Conservation (phyloP, 441 rosid species). For the Erodium moschatum region DNA sequence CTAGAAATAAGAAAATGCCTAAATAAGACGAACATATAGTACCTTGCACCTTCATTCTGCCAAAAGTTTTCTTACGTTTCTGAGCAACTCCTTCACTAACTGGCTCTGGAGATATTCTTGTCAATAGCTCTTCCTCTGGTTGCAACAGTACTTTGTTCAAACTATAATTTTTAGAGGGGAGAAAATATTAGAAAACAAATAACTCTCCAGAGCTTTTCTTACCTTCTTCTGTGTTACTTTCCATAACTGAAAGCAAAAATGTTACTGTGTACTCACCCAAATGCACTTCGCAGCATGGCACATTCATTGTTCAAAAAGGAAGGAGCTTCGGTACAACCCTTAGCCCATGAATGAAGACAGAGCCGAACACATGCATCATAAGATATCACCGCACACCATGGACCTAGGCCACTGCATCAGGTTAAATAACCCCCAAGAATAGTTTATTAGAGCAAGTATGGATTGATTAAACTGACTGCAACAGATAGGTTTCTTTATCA, state of each 20-base stretch:
- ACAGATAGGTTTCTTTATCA: constrained; percentile 8
- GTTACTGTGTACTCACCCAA: constrained; percentile 50
- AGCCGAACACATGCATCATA: constrained; percentile 95
- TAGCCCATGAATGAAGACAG: constrained; percentile 99
- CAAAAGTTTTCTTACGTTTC: constrained; percentile 70
- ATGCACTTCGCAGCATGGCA: constrained; percentile 68
- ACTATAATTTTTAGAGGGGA: constrained; percentile 28
- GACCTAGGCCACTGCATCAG: constrained; percentile 69
- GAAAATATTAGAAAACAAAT: constrained; percentile 10
- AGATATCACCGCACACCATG: constrained; percentile 93
- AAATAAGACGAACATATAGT: constrained; percentile 13
- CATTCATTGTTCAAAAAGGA: constrained; percentile 91
- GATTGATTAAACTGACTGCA: constrained; percentile 12
- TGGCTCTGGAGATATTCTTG: constrained; percentile 53
- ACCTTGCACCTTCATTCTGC: constrained; percentile 98
- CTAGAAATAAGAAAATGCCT: constrained; percentile 16
- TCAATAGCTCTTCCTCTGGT: constrained; percentile 88
- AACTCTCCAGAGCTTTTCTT: not conserved
- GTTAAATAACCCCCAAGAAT: constrained; percentile 16
- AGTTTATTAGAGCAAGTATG: constrained; percentile 8
- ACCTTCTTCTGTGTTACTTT: not conserved
- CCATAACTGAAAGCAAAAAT: not conserved
- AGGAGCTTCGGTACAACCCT: constrained; percentile 97
- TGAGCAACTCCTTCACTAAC: constrained; percentile 55
- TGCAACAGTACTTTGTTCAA: constrained; percentile 73